A percentile compares a stretch with the other conserved stretches of the same genome.
These are phyloP conservation scores for Moesziomyces globuligerus DNA, from an alignment of 1,284 basidiomycete species.

Conservation along the genomic window DNA sequence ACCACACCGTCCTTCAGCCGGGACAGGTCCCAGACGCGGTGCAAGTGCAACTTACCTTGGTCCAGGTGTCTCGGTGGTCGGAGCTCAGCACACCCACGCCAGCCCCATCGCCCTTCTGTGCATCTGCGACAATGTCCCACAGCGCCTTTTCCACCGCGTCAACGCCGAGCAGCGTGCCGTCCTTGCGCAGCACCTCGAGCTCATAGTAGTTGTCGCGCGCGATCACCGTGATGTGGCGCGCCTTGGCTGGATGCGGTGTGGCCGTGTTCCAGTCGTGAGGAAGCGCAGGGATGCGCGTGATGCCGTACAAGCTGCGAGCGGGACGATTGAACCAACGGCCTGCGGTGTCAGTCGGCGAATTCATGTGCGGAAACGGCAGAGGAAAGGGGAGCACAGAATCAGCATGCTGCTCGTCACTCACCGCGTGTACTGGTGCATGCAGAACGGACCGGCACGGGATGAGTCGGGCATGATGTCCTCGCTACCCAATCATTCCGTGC, in stretches of 20 bases:
- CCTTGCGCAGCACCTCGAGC: conserved; percentile 72
- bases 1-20: no score
- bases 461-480: conserved; percentile 72
- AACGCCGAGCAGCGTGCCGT: conserved; percentile 69
- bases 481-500: conserved; percentile 49
- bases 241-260: conserved; percentile 69
- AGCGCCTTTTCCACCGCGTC: conserved; percentile 78
- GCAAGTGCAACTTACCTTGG: conserved; percentile 73
- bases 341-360: conserved; percentile 31
- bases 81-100: conserved; percentile 80
- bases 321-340: conserved; percentile 72
- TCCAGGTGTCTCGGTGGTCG: conserved; percentile 86
- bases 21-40: no score
- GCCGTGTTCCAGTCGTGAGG: conserved; percentile 69
- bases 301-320: conserved; percentile 70
- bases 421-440: conserved; percentile 73
- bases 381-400: conserved; percentile 12
- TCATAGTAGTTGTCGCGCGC: conserved; percentile 84
- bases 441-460: conserved; percentile 72
- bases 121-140: conserved; percentile 78
- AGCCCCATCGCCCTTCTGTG: conserved; percentile 70
- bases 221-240: conserved; percentile 77
- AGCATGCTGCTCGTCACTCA: conserved; percentile 63
- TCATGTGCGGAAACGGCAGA: conserved; percentile 15
- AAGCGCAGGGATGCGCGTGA: conserved; percentile 67